Evolutionary conservation across 2,329 filamentous ascomycete species (phyloP).

Genomic region (Claviceps monticola): DNA sequence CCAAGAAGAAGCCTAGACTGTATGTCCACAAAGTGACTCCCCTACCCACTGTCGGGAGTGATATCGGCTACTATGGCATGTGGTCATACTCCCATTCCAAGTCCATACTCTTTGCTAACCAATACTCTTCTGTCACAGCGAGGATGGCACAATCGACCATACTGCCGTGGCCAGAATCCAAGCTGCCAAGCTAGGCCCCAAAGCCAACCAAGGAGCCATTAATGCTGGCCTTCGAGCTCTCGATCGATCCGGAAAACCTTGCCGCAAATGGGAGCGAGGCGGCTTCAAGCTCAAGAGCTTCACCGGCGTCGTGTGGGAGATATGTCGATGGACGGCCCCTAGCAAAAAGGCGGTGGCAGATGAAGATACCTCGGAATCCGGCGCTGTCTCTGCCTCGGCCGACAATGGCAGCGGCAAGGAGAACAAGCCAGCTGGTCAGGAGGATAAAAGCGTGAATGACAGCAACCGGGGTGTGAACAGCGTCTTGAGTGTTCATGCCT

Average conservation of each 20-base stretch:
- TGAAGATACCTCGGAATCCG: conserved; percentile 31
- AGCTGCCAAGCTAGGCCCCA: conserved; percentile 72
- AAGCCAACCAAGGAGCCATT: conserved; percentile 93
- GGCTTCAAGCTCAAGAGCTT: conserved; percentile 82
- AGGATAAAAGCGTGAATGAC: conserved; percentile 33
- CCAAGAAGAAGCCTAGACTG: conserved; percentile 92
- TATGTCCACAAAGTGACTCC: conserved; percentile 37
- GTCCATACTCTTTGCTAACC: conserved; percentile 15
- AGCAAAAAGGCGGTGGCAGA: conserved; percentile 36
- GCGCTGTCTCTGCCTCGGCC: conserved; percentile 31
- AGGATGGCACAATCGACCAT: conserved; percentile 50
- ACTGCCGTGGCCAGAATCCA: conserved; percentile 33
- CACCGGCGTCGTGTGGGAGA: conserved; percentile 71
- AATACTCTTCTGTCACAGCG: conserved; percentile 26
- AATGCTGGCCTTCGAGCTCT: conserved; percentile 91
- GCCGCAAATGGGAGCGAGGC: conserved; percentile 79
- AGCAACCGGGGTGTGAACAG: conserved; percentile 35
- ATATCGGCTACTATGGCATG: not conserved
- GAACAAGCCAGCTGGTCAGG: conserved; percentile 45
- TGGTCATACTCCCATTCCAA: not conserved
- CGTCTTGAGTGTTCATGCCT: conserved; percentile 34
- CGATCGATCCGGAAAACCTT: conserved; percentile 82
- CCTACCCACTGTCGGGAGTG: not conserved
- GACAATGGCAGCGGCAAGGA: conserved; percentile 46
- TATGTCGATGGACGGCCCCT: conserved; percentile 71